phyloP scores from a whole-genome alignment of 257 asterid genomes.

The Solanum raphanifolium region DNA sequence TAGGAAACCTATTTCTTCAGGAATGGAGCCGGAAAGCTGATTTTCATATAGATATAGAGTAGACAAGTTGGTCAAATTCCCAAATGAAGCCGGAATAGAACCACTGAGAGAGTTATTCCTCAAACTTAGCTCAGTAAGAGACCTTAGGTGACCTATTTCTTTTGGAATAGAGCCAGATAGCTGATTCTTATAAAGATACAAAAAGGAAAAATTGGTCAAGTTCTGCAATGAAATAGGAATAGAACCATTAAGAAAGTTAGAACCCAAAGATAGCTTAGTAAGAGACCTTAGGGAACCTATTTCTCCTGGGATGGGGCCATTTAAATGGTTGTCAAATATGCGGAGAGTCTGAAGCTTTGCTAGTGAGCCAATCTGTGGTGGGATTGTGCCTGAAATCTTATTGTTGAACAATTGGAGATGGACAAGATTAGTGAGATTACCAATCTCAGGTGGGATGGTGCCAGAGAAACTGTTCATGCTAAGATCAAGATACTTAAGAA shows the following conservation, averaged over 20 bases:
- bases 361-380: neutral
- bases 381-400: neutral
- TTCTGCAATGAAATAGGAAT: neutral
- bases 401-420: neutral
- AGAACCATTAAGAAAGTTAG: neutral
- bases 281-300: neutral
- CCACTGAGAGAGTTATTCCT: neutral
- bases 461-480: neutral
- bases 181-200: neutral
- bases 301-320: neutral
- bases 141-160: neutral
- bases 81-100: neutral
- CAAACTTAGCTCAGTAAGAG: neutral
- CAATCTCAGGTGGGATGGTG: neutral
- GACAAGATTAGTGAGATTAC: neutral
- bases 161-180: neutral
- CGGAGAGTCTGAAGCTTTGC: neutral
- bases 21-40: neutral
- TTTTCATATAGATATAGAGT: neutral
- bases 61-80: neutral
- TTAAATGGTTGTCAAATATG: neutral
- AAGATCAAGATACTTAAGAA: neutral
- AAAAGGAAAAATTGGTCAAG: neutral
- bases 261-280: neutral
- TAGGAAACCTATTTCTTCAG: neutral